A percentile compares a stretch with the other conserved stretches of the same genome.
Conservation (phyloP, 805 yeast genomes). For the Ogataea ganodermae region DNA sequence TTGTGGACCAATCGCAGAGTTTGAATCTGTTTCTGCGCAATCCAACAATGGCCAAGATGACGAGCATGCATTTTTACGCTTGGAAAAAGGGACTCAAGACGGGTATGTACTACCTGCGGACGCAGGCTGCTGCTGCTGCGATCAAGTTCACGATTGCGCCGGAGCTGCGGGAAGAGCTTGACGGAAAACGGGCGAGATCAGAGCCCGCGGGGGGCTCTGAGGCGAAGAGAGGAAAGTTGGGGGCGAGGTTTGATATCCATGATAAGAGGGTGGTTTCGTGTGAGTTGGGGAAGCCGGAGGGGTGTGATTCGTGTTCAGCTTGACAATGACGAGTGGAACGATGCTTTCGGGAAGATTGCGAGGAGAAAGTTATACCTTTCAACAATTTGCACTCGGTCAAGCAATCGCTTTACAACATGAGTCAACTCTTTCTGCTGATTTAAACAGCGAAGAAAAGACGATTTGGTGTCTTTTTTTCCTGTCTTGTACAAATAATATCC, state of each 20-base stretch:
- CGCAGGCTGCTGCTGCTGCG: slow-evolving; percentile 97
- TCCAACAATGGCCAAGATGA: slow-evolving; percentile 95
- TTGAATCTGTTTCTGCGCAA: slow-evolving; percentile 84
- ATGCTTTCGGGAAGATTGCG: no score
- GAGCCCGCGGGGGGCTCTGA: slow-evolving; percentile 12
- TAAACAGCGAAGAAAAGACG: no score
- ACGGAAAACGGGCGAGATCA: slow-evolving; percentile 16
- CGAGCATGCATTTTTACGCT: slow-evolving; percentile 98
- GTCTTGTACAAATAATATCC: no score
- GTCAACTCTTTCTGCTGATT: no score
- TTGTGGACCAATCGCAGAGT: slow-evolving; percentile 88
- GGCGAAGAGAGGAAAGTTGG: slow-evolving; percentile 9
- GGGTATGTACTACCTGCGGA: slow-evolving; percentile 96
- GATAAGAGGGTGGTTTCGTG: slow-evolving; percentile 25
- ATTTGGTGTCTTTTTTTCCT: no score
- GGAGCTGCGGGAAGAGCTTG: slow-evolving; percentile 10
- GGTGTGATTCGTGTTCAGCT: slow-evolving; percentile 45
- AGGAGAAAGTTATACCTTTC: no score
- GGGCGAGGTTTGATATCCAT: slow-evolving; percentile 16
- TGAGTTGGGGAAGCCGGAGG: slow-evolving; percentile 27
- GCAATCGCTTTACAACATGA: no score
- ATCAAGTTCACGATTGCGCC: slow-evolving; percentile 84
- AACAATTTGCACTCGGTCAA: no score
- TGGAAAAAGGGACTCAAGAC: slow-evolving; percentile 99
- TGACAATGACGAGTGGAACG: neutral